Percentiles rank a stretch among this genome's conserved stretches.
Conservation (phyloP, 495 filamentous ascomycete species). For the Penicillium maclennaniae region DNA sequence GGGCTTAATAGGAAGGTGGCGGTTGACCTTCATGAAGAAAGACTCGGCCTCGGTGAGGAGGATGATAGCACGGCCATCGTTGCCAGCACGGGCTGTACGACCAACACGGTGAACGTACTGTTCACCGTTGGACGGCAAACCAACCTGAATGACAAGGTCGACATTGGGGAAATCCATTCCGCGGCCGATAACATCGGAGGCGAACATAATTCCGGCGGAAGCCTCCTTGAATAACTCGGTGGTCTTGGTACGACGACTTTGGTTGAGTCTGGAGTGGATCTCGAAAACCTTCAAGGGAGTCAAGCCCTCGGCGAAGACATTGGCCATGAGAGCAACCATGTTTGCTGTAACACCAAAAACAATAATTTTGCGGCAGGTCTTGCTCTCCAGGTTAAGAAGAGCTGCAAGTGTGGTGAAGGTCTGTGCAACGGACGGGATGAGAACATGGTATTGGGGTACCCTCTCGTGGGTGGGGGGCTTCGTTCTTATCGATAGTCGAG, state of each 20-base stretch:
- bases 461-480: conserved; percentile 57
- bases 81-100: conserved; percentile 62
- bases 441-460: conserved; percentile 57
- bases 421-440: conserved; percentile 51
- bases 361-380: conserved; percentile 57
- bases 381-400: conserved; percentile 42
- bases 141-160: conserved; percentile 83
- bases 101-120: conserved; percentile 89
- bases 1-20: conserved; percentile 51
- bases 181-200: conserved; percentile 66
- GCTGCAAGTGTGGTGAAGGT: conserved; percentile 50
- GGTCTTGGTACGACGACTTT: conserved; percentile 51
- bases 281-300: conserved; percentile 47
- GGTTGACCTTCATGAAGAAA: conserved; percentile 55
- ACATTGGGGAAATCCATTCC: conserved; percentile 96
- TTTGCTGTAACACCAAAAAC: conserved; percentile 66
- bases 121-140: conserved; percentile 66
- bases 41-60: conserved; percentile 57
- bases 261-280: conserved; percentile 60
- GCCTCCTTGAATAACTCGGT: conserved; percentile 60
- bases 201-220: conserved; percentile 54
- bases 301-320: conserved; percentile 43
- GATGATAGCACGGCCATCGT: conserved; percentile 64
- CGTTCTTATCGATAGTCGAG: conserved; percentile 59
- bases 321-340: conserved; percentile 53